A percentile compares a stretch with the other conserved stretches of the same genome.
Evolutionary conservation across 2,329 filamentous ascomycete species (phyloP).

Genomic region (Didymosphaeria variabile): DNA sequence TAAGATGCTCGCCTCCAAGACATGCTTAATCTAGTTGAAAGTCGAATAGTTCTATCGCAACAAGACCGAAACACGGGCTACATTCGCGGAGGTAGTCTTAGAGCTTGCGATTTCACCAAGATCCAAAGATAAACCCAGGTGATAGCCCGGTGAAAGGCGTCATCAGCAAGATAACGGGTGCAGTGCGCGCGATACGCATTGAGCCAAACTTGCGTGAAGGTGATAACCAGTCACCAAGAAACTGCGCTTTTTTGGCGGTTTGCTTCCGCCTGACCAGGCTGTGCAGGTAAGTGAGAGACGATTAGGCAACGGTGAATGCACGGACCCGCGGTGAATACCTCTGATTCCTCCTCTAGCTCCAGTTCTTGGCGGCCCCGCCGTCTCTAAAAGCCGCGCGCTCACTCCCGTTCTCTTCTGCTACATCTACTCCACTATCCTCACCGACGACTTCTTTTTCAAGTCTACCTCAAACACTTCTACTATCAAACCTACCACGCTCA

Average conservation of each 20-base stretch:
- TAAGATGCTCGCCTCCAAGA: not conserved
- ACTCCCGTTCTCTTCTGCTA: conserved; percentile 13
- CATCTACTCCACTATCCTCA: conserved; percentile 7
- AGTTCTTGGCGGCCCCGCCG: conserved; percentile 14
- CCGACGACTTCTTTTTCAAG: not conserved
- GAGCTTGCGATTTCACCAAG: not conserved
- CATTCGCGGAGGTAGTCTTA: not conserved
- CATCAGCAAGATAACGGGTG: not conserved
- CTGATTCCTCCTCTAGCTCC: not conserved
- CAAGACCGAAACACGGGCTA: not conserved
- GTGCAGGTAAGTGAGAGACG: not conserved
- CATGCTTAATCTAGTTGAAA: not conserved
- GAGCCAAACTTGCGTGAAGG: not conserved
- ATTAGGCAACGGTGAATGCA: conserved; percentile 23
- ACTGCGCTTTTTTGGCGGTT: not conserved
- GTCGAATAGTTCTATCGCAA: not conserved
- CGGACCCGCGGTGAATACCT: conserved; percentile 27
- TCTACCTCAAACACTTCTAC: conserved; percentile 1
- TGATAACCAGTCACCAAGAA: not conserved
- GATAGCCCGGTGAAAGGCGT: not conserved
- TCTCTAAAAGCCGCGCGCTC: conserved; percentile 15
- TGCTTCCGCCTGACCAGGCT: conserved; percentile 4
- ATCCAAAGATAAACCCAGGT: not conserved
- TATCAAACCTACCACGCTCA: not conserved
- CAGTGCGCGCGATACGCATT: not conserved